phyloP scores from a whole-genome alignment of 2,329 filamentous ascomycete species.

The Alternaria longipes region DNA sequence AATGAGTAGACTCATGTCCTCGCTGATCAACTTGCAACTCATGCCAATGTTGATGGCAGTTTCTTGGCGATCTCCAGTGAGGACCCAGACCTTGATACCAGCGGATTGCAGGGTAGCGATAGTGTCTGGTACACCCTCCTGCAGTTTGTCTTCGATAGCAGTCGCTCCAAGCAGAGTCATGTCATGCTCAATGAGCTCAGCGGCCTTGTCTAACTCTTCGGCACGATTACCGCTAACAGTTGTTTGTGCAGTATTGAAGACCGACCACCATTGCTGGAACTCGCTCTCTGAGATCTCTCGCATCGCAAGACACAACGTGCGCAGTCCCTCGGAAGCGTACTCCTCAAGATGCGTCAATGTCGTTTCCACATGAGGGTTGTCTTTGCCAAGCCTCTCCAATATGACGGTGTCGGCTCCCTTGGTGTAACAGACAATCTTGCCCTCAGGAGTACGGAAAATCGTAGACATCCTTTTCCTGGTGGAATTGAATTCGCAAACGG shows the following conservation, averaged over 20 bases:
- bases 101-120: conserved; percentile 97
- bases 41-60: conserved; percentile 99
- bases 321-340: conserved; percentile 93
- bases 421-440: conserved; percentile 91
- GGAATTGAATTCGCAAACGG: conserved; percentile 99
- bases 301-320: conserved; percentile 94
- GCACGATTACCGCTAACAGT: conserved; percentile 92
- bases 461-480: conserved; percentile 97
- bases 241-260: conserved; percentile 87
- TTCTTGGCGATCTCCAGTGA: conserved; percentile 97
- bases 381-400: conserved; percentile 82
- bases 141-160: conserved; percentile 94
- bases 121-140: conserved; percentile 97
- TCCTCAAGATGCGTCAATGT: conserved; percentile 97
- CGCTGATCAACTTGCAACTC: conserved; percentile 97
- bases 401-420: conserved; percentile 99
- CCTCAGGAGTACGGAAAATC: conserved; percentile 95
- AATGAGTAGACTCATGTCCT: conserved; percentile 98
- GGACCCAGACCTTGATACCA: conserved; percentile 97
- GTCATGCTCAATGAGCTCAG: conserved; percentile 93
- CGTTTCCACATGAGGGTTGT: conserved; percentile 84
- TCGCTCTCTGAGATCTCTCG: conserved; percentile 91
- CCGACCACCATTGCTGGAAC: conserved; percentile 83
- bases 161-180: conserved; percentile 92
- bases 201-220: conserved; percentile 95